Conservation (phyloP, 352 stramenopile genomes). For the Phytophthora foliorum region DNA sequence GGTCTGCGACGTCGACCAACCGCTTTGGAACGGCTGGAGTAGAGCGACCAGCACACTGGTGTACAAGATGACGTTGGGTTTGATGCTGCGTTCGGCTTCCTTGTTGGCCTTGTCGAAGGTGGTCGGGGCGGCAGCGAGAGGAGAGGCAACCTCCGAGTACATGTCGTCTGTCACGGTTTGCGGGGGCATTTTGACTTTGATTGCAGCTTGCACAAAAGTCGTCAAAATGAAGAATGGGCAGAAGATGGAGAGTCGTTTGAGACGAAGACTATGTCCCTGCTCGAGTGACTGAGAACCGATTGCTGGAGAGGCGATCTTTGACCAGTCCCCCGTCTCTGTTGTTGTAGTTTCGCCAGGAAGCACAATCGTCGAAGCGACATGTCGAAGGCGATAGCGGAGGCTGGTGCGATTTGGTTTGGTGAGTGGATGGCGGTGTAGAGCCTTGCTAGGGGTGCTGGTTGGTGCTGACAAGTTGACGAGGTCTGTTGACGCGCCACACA, state of each 20-base stretch:
- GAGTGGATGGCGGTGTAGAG: constrained; percentile 2
- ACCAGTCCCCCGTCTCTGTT: constrained; percentile 12
- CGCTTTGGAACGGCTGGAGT: constrained; percentile 58
- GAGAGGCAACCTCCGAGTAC: constrained; percentile 30
- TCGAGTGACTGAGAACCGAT: constrained; percentile 1
- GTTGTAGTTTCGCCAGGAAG: constrained; percentile 23
- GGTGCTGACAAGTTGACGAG: constrained; percentile 2
- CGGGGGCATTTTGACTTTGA: constrained; percentile 21
- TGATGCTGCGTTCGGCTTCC: constrained; percentile 34
- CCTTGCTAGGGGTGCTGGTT: not conserved
- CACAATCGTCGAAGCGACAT: constrained; percentile 29
- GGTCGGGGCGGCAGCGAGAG: not conserved
- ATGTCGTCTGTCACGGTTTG: constrained; percentile 31
- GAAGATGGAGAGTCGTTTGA: not conserved
- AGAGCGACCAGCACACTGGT: constrained; percentile 54
- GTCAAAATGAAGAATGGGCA: constrained; percentile 29
- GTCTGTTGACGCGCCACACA: constrained; percentile 4
- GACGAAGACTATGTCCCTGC: not conserved
- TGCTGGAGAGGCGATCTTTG: constrained; percentile 13
- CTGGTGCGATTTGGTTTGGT: constrained; percentile 3
- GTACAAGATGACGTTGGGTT: constrained; percentile 52
- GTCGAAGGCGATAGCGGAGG: constrained; percentile 8
- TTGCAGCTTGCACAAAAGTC: constrained; percentile 17
- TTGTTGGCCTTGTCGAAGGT: constrained; percentile 40
- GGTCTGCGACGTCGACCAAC: constrained; percentile 64